Percentiles rank a stretch among this genome's conserved stretches.
Evolutionary conservation across 352 stramenopile genomes (phyloP).

Genomic region (Globisporangium cylindrosporum): DNA sequence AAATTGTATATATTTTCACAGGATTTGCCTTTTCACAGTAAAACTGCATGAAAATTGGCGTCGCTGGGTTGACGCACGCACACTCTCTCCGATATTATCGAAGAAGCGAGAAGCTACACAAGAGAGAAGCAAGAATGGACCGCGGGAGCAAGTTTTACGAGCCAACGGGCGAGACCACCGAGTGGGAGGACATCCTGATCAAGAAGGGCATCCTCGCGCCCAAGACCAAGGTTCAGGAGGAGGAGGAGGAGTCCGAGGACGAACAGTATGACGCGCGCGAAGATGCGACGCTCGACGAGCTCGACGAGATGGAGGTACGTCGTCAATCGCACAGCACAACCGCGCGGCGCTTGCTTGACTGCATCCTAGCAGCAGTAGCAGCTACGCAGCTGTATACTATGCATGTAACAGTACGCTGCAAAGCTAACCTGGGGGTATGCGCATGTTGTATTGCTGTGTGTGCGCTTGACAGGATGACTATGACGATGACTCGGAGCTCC

Average conservation of each 20-base stretch:
- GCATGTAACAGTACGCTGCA: neutral
- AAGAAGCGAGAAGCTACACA: conserved; percentile 4
- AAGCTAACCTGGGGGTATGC: too few relatives aligned
- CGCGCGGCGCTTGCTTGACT: neutral
- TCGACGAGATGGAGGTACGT: conserved; percentile 79
- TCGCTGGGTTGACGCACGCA: conserved; percentile 2
- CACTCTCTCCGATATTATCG: neutral
- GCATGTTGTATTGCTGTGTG: neutral
- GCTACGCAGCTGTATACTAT: neutral
- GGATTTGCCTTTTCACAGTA: too few relatives aligned
- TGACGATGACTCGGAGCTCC: conserved; percentile 75
- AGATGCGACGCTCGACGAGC: conserved; percentile 78
- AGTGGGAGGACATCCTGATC: conserved; percentile 89
- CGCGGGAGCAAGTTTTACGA: conserved; percentile 83
- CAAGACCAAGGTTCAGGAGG: conserved; percentile 84
- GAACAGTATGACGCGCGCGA: conserved; percentile 73
- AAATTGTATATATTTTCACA: too few relatives aligned
- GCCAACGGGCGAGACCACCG: conserved; percentile 85
- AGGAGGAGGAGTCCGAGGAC: conserved; percentile 68
- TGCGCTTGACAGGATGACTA: conserved; percentile 61
- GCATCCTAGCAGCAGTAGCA: neutral
- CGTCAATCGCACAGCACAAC: too few relatives aligned
- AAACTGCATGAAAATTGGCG: neutral
- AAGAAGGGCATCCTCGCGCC: conserved; percentile 87
- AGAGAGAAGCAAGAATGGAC: conserved; percentile 28